Base-by-base conservation (phyloP, 2,329 filamentous ascomycete species). In the Immersiporthe knoxdaviesiana region DNA sequence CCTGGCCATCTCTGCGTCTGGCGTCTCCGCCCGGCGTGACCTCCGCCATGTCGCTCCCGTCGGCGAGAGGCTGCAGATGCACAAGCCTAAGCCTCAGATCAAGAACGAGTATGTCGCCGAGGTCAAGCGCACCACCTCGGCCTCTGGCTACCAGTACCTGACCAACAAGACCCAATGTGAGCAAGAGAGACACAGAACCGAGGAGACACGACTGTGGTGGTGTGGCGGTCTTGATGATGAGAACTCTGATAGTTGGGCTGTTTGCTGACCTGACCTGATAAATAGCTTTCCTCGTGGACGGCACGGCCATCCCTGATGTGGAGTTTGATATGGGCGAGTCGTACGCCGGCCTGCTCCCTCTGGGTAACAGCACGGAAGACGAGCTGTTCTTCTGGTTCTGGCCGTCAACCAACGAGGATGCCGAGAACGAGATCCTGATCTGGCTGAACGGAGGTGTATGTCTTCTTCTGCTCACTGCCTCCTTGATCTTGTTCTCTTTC, bases 331-430 rank as follows among this genome's bases (percentile, higher is more conserved):
- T 91, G 52, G 84, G 85, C 65, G 87, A 90, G 77, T 88, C 85
- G 0, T 90, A 89, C 73, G 86, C 88, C 30, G 88, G 88, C 21
- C 75, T 87, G 50, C 75, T 90, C 32, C 87, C 88, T 2, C 87
- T 90, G 56, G 65, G 56, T 60, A 84, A 83, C 2, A 77, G 81
- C 41, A 76, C 80, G 18, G 75, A 79, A 0, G 76, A 84, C 35
- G 61, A 71, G 37, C 76, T 90, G 0, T 90, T 84, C 77, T 90
- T 90, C 73, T 90, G 86, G 87, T 90, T 89, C 79, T 90, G 88
- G 66, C 88, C 88, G 0, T 84, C 86, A 0, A 81, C 81, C 4
- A 84, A 85, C 47, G 75, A 80, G 3, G 74, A 80, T 14, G 80
- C 81, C 0, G 78, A 80, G 0, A 83, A 89, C 41, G 88, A 90